phyloP scores from a whole-genome alignment of 176 grass and related monocot genomes.

The Panicum miliaceum region DNA sequence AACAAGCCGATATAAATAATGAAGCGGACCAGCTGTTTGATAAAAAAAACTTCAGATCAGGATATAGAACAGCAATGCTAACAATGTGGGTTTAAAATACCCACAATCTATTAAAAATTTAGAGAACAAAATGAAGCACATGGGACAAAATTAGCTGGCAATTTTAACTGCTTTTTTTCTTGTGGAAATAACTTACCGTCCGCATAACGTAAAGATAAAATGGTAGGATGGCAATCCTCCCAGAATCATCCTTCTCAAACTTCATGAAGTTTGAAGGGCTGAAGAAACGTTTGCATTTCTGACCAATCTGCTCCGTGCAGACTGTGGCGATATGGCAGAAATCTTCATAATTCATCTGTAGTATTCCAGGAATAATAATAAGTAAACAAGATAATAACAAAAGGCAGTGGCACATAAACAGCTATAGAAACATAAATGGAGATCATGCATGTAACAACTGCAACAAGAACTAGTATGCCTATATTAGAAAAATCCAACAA shows the following conservation, averaged over 20 bases:
- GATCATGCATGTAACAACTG: background rate
- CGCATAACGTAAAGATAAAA: slow-evolving; percentile 99
- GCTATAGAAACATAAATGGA: slow-evolving; percentile 20
- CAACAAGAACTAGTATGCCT: background rate
- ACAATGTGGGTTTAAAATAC: background rate
- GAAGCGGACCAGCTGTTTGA: background rate
- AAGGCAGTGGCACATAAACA: background rate
- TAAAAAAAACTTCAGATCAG: background rate
- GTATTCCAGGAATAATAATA: slow-evolving; percentile 4
- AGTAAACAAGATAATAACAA: slow-evolving; percentile 17
- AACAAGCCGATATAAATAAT: background rate
- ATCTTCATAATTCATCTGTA: slow-evolving; percentile 99
- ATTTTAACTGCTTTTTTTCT: background rate
- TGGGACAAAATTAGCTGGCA: slow-evolving; percentile 22
- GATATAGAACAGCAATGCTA: background rate
- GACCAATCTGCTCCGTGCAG: slow-evolving; percentile 96
- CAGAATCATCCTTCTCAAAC: slow-evolving; percentile 99
- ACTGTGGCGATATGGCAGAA: slow-evolving; percentile 98
- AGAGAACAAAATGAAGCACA: background rate
- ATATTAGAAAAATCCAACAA: background rate
- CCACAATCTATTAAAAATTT: background rate
- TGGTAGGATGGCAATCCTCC: slow-evolving; percentile 97
- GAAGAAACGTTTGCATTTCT: slow-evolving; percentile 95
- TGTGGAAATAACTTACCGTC: slow-evolving; percentile 66
- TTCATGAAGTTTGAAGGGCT: slow-evolving; percentile 99